Percentiles rank a stretch among this genome's conserved stretches.
phyloP scores from a whole-genome alignment of 495 filamentous ascomycete genomes.

The Penicillium parvum region DNA sequence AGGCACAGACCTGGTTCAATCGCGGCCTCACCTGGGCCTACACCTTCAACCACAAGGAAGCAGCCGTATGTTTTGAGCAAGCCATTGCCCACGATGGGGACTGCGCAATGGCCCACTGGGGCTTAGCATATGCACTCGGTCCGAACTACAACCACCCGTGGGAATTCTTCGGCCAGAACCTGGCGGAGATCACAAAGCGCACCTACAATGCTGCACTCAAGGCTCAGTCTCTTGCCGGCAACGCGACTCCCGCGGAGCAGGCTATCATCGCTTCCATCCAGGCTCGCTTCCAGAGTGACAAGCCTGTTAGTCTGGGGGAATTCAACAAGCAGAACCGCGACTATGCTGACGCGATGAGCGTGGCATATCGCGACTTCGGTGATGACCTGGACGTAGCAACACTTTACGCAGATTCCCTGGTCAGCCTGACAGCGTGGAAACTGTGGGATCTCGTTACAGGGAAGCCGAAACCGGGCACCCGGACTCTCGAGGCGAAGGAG shows the following conservation, averaged over 20 bases:
- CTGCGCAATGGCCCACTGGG: conserved; percentile 64
- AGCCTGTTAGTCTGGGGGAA: conserved; percentile 29
- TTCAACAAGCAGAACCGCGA: conserved; percentile 45
- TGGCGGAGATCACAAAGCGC: conserved; percentile 35
- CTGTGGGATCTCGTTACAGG: conserved; percentile 59
- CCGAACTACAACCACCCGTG: conserved; percentile 73
- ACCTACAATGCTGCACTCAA: conserved; percentile 38
- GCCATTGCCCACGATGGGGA: conserved; percentile 49
- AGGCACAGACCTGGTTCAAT: conserved; percentile 36
- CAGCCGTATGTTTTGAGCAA: conserved; percentile 52
- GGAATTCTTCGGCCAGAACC: conserved; percentile 54
- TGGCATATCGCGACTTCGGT: conserved; percentile 45
- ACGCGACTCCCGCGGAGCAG: conserved; percentile 41
- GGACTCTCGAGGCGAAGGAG: conserved; percentile 53
- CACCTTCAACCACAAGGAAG: conserved; percentile 36
- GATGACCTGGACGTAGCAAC: conserved; percentile 56
- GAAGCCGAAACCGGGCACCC: conserved; percentile 48
- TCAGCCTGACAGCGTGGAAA: conserved; percentile 62
- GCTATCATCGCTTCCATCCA: conserved; percentile 54
- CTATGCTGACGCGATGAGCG: conserved; percentile 57
- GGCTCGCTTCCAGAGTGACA: conserved; percentile 46
- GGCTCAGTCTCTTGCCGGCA: conserved; percentile 31
- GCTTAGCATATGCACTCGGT: conserved; percentile 57
- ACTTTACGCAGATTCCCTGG: conserved; percentile 58
- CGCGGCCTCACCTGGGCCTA: conserved; percentile 35